Evolutionary conservation across 2,329 filamentous ascomycete genomes (phyloP).

Genomic region (Xylariaceae sp.): DNA sequence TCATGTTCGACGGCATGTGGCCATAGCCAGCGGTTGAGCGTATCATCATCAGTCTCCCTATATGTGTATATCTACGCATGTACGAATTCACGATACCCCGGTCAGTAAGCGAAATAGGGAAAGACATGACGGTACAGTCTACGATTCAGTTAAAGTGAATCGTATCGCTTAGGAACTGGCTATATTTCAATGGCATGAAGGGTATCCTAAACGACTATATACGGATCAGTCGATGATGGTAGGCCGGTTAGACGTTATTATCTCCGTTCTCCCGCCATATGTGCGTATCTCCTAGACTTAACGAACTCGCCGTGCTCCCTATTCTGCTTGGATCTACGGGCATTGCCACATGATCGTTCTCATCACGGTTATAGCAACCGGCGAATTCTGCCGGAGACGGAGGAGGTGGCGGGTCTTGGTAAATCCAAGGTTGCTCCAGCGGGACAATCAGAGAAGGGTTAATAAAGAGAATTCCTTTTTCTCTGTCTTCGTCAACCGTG

Average conservation of each 20-base stretch:
- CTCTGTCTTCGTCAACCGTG: conserved; percentile 68
- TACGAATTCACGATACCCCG: background rate
- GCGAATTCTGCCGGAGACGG: conserved; percentile 23
- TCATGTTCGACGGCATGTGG: conserved; percentile 45
- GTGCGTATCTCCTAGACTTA: conserved; percentile 32
- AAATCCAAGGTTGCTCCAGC: conserved; percentile 69
- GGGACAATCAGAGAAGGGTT: conserved; percentile 70
- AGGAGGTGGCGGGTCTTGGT: conserved; percentile 49
- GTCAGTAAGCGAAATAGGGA: background rate
- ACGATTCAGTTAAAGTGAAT: background rate
- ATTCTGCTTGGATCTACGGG: conserved; percentile 13
- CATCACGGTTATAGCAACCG: conserved; percentile 10
- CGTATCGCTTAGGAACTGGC: background rate
- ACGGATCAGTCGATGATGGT: conserved; percentile 7
- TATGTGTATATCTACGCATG: background rate
- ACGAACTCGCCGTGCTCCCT: conserved; percentile 30
- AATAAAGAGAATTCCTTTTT: conserved; percentile 66
- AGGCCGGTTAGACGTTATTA: conserved; percentile 21
- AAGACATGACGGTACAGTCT: background rate
- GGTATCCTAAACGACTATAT: conserved; percentile 14
- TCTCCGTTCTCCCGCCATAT: conserved; percentile 30
- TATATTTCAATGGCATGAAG: background rate
- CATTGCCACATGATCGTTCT: conserved; percentile 2
- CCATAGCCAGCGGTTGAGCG: conserved; percentile 25
- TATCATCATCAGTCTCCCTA: background rate